These are phyloP conservation scores for Cercophora samala DNA, from an alignment of 495 filamentous ascomycete species.

Conservation along the genomic window DNA sequence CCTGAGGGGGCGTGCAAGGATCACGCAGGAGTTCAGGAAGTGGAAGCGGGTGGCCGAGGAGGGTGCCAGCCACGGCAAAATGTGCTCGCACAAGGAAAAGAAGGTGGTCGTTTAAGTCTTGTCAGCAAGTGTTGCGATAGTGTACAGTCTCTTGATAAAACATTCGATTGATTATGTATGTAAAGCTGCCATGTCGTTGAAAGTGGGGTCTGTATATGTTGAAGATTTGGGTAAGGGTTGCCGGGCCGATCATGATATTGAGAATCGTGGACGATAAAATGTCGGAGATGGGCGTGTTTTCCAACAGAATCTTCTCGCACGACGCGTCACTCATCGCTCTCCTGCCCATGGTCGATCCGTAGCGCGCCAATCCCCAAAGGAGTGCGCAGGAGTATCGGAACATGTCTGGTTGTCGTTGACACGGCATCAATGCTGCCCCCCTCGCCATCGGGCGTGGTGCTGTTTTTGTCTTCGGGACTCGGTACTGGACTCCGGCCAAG, in stretches of 20 bases:
- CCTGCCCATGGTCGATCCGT: no score
- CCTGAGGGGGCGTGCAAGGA: conserved; percentile 20
- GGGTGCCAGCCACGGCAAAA: conserved; percentile 9
- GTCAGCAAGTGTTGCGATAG: neutral
- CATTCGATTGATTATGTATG: neutral
- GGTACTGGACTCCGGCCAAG: conserved; percentile 19
- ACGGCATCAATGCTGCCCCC: no score
- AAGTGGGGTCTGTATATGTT: no score
- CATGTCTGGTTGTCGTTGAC: no score
- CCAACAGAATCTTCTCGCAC: neutral
- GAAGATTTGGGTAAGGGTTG: neutral
- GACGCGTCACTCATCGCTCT: neutral
- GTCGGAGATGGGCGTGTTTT: no score
- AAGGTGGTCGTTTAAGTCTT: conserved; percentile 12
- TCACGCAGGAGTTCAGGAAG: conserved; percentile 16
- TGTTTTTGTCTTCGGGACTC: conserved; percentile 19
- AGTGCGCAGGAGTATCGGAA: no score
- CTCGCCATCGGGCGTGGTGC: neutral
- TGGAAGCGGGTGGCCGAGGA: conserved; percentile 21
- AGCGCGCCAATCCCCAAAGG: neutral
- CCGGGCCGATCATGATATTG: no score
- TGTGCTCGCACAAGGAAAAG: conserved; percentile 22
- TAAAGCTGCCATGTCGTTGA: no score
- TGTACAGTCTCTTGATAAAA: neutral
- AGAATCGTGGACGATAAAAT: no score